These are phyloP conservation scores for Crataegus laevigata DNA, from an alignment of 306 rosid genomes.

Conservation along the genomic window DNA sequence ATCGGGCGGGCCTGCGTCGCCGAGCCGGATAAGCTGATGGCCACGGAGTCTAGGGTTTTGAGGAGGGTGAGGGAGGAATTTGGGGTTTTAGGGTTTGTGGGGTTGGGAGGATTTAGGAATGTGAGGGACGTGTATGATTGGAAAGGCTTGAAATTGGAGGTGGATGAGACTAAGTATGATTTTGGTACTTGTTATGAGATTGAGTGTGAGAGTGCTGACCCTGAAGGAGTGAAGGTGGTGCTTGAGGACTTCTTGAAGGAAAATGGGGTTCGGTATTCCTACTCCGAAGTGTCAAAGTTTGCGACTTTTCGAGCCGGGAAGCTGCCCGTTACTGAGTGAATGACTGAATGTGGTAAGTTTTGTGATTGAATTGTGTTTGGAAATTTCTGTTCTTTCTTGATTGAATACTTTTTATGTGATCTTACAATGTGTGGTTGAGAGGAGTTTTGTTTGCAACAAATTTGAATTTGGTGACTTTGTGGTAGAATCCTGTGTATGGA, in stretches of 20 bases:
- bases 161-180: conserved; percentile 67
- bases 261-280: conserved; percentile 48
- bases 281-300: conserved; percentile 57
- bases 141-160: conserved; percentile 84
- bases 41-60: conserved; percentile 64
- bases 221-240: conserved; percentile 54
- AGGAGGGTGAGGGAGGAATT: conserved; percentile 66
- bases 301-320: conserved; percentile 54
- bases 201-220: conserved; percentile 78
- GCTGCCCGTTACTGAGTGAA: conserved; percentile 26
- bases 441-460: not conserved
- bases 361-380: not conserved
- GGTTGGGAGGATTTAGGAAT: conserved; percentile 73
- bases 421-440: not conserved
- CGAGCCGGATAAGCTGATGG: conserved; percentile 46
- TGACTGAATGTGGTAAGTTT: conserved; percentile 1
- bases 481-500: not conserved
- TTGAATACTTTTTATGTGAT: not conserved
- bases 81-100: conserved; percentile 53
- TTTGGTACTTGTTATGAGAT: conserved; percentile 77
- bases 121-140: conserved; percentile 79
- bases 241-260: conserved; percentile 70
- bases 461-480: not conserved
- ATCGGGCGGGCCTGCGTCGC: conserved; percentile 53
- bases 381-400: not conserved